Base-by-base conservation (phyloP, 2,329 filamentous ascomycete genomes). In the Diaporthe australafricana region DNA sequence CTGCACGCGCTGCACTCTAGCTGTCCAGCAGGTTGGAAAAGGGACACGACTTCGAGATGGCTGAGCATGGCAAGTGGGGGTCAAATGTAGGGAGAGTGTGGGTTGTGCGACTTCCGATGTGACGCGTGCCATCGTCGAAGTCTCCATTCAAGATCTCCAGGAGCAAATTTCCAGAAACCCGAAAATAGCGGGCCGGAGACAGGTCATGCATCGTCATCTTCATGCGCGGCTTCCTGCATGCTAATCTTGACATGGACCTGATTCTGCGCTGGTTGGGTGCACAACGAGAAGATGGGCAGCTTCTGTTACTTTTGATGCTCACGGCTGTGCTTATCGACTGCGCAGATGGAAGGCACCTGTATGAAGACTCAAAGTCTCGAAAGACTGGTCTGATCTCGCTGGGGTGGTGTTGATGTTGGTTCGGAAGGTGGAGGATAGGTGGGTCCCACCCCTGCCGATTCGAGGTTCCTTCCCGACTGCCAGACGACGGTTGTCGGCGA, bases 81-180 rank as follows among this genome's bases (percentile, higher is more conserved):
- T 40, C 17, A 48, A 40, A 47, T 22, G 27, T 48, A 35, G 14
- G 60, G 30, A 35, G 30, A 48, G 2, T 32, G 57, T 17, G 16
- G n/a, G 20, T 35, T 63, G 42, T 63, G 60, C 60, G 42, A 63
- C 60, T 63, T 38, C 60, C 60, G 42, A 63, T 9, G 42, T 63
- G 60, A 63, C 42, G 60, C 60, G 60, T 63, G 40, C 57, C 57
- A 22, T 63, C 60, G n/a, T 48, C 20, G 7, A 32, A 32, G 57
- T 63, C 57, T 4, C 57, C 40, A 48, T 47, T 25, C 7, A 6
- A 5, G 42, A 35, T 63, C 42, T 35, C 60, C 60, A 63, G 42
- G 60, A 63, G 42, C 60, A 63, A 63, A 63, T 63, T 63, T 48
- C 27, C 20, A 48, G 42, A 35, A 25, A 47, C 20, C 27, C 40